Base-by-base conservation (phyloP, 2,329 filamentous ascomycete species). In the Paecilomyces dactylethromorphus region DNA sequence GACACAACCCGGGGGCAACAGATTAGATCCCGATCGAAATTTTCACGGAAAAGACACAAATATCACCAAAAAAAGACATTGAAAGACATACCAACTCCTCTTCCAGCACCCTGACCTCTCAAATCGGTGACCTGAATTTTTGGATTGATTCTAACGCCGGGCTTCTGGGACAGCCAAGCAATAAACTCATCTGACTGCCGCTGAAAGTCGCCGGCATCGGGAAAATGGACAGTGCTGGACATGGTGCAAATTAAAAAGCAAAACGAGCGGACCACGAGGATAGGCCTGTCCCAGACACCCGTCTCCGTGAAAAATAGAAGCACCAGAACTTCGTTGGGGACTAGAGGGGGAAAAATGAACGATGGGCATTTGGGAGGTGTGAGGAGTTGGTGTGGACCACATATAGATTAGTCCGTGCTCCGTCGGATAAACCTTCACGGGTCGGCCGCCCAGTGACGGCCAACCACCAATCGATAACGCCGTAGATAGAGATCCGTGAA, bases 121-220 rank as follows among this genome's bases (percentile, higher is more conserved):
- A 88, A 70, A 73, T 88, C 85, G 55, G 78, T 77, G 29, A 89
- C 69, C 61, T 75, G 69, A 62, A 88, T 82, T 64, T 86, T 87
- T 35, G 78, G 71, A 64, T 78, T 87, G 62, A 87, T 76, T 33
- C 75, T 77, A 54, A 84, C 81, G 49, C 82, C 81, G 31, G 76
- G 74, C 51, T 75, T 74, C 51, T 73, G 70, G 49, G 71, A 67
- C 39, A 89, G 79, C 85, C 86, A 89, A 58, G 75, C 65, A 61
- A 85, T 64, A 66, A 88, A 88, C 10, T 70, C 71, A 59, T 76
- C 74, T 50, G 80, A 83, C 66, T 76, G 74, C 61, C 69, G 65
- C 63, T 80, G 70, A 63, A 81, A 82, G 60, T 71, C 67, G 60
- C 72, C 64, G 55, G 67, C 59, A 57, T 72, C 69, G 45, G 65